A percentile compares a stretch with the other conserved stretches of the same genome.
Evolutionary conservation across 2,329 filamentous ascomycete species (phyloP).

Genomic region (Escovopsis sp.): DNA sequence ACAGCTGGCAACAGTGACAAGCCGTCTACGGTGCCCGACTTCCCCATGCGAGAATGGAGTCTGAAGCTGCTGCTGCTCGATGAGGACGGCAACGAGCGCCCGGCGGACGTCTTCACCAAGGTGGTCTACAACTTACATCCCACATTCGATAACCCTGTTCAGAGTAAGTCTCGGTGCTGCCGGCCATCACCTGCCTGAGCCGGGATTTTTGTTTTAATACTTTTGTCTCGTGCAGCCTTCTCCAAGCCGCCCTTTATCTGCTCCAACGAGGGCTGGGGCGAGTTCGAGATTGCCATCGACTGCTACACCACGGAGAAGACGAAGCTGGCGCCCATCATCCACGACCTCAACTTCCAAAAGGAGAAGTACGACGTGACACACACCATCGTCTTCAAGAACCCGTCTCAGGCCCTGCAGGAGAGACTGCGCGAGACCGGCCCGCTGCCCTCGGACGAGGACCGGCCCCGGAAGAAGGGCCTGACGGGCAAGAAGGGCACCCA

Average conservation of each 20-base stretch:
- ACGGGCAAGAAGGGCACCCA: constrained; percentile 64
- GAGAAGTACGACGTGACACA: constrained; percentile 74
- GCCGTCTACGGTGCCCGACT: constrained; percentile 68
- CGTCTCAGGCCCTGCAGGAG: constrained; percentile 69
- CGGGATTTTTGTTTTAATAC: background rate
- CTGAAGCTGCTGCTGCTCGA: constrained; percentile 76
- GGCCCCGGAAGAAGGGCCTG: constrained; percentile 44
- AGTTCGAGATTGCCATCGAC: constrained; percentile 89
- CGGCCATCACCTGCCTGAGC: background rate
- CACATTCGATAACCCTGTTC: constrained; percentile 73
- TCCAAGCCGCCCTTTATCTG: constrained; percentile 78
- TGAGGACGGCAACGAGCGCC: constrained; percentile 69
- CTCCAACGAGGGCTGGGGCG: constrained; percentile 91
- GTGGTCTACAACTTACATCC: constrained; percentile 88
- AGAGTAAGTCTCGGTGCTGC: constrained; percentile 47
- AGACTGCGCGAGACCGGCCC: constrained; percentile 71
- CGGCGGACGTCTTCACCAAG: constrained; percentile 79
- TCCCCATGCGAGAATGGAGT: constrained; percentile 86
- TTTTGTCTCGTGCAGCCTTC: constrained; percentile 44
- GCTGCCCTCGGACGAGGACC: constrained; percentile 59
- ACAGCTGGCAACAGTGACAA: constrained; percentile 44
- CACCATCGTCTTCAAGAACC: constrained; percentile 77
- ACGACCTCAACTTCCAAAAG: constrained; percentile 85
- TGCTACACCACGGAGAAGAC: constrained; percentile 76
- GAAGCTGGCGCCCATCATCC: constrained; percentile 56